These are phyloP conservation scores for Rhododendron williamsianum DNA, from an alignment of 148 eudicot species.

Conservation along the genomic window DNA sequence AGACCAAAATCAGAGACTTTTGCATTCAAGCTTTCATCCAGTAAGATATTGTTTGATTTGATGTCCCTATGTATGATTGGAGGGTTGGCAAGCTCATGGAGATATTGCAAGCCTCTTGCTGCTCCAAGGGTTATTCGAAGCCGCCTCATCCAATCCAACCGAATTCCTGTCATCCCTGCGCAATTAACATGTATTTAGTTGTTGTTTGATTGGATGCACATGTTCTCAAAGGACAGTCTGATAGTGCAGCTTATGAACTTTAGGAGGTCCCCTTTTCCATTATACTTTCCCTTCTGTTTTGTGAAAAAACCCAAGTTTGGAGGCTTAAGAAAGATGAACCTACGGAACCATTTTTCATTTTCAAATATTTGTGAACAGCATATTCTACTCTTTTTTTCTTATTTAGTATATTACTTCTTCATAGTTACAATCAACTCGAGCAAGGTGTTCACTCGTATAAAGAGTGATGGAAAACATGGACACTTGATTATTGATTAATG, in stretches of 20 bases:
- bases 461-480: not conserved
- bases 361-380: not conserved
- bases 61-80: constrained; percentile 25
- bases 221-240: not conserved
- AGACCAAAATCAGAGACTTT: constrained; percentile 28
- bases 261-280: not conserved
- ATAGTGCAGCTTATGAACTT: not conserved
- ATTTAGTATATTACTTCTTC: not conserved
- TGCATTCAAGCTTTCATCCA: constrained; percentile 19
- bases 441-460: not conserved
- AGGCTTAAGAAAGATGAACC: not conserved
- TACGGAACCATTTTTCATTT: not conserved
- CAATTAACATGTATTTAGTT: not conserved
- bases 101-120: constrained; percentile 24
- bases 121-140: constrained; percentile 19
- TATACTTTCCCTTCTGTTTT: not conserved
- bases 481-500: not conserved
- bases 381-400: not conserved
- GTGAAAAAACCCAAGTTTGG: not conserved
- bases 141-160: constrained; percentile 23
- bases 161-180: constrained; percentile 21
- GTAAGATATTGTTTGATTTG: constrained; percentile 21
- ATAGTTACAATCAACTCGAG: not conserved
- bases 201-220: not conserved
- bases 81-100: constrained; percentile 29